Evolutionary conservation across 306 rosid species (phyloP), one percentile per base, ranked within the genome.

Genomic region (Glycyrrhiza uralensis): DNA sequence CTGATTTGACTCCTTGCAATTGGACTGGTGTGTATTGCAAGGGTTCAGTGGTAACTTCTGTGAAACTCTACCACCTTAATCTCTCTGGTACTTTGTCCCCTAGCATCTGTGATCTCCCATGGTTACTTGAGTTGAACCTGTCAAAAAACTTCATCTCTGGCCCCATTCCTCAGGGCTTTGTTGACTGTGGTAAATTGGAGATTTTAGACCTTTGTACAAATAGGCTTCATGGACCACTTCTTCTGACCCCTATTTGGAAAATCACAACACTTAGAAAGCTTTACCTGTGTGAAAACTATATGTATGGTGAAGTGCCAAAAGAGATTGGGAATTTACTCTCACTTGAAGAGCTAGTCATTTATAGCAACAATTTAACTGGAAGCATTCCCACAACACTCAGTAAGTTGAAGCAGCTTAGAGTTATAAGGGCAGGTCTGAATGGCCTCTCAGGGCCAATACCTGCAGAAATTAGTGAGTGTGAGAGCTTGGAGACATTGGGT

Each of bases 151-250:
- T 85, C 78, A 24, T 90, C 57, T 87, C 83, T 49, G 96, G 90
- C 36, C 80, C 85, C 4, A 76, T 90, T 82, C 85, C 86, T 64
- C 68, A 61, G 5, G 85, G 50, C 69, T 74, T 89, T 72, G 83
- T 57, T 65, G 28, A 70, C 17, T 90, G 96, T 54, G 76, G 29
- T 78, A 81, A 83, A 58, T 81, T 90, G 18, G 85, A 84, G 84
- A 63, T 82, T 50, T 69, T 90, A 65, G 96, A 90, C 86, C 85
- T 90, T 47, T 87, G 92, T 77, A 90, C 96, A 32, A 90, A 90
- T 82, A 84, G 92, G 85, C 81, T 87, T 62, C 90, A 87, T 56
- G 92, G 85, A 15, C 78, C 80, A 77, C 59, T 90, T 49, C 59
- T 90, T 49, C 74, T 67, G 24, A 61, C 51, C 15, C 78, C 87